Evolutionary conservation across 371 early-diverging fungal species (phyloP).

Genomic region (Smittium mucronatum): DNA sequence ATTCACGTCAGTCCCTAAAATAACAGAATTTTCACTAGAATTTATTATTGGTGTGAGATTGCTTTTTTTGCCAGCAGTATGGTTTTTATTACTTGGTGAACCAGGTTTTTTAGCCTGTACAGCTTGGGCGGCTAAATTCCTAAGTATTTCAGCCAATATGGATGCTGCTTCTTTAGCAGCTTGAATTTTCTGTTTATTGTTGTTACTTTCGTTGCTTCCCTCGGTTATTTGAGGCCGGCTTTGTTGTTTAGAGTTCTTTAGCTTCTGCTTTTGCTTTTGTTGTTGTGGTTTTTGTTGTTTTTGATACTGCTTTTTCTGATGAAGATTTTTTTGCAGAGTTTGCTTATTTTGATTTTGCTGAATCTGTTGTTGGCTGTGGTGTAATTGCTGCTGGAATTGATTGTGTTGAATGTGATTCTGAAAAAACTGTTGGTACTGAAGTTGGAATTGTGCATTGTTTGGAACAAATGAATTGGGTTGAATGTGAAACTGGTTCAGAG

Average conservation of each 20-base stretch:
- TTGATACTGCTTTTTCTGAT: neutral
- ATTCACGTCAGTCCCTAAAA: neutral
- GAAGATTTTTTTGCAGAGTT: neutral
- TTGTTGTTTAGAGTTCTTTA: neutral
- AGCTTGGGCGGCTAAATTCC: neutral
- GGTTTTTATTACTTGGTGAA: neutral
- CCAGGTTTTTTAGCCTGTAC: neutral
- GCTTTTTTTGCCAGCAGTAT: no score
- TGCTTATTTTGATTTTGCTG: neutral
- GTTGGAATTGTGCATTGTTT: neutral
- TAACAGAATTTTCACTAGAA: neutral
- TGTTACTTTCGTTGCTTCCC: neutral
- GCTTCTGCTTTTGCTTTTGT: neutral
- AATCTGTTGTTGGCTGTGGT: neutral
- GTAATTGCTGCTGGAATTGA: neutral
- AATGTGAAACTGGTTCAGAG: neutral
- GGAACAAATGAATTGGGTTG: neutral
- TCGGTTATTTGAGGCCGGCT: neutral
- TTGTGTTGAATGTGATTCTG: neutral
- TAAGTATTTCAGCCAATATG: constrained; percentile 7
- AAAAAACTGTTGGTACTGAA: neutral
- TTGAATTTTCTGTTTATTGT: neutral
- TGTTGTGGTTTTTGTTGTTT: constrained; percentile 6
- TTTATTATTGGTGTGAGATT: neutral
- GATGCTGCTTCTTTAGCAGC: constrained; percentile 9